Evolutionary conservation across 2,329 filamentous ascomycete genomes (phyloP).

Genomic region (Colletotrichum lentis): DNA sequence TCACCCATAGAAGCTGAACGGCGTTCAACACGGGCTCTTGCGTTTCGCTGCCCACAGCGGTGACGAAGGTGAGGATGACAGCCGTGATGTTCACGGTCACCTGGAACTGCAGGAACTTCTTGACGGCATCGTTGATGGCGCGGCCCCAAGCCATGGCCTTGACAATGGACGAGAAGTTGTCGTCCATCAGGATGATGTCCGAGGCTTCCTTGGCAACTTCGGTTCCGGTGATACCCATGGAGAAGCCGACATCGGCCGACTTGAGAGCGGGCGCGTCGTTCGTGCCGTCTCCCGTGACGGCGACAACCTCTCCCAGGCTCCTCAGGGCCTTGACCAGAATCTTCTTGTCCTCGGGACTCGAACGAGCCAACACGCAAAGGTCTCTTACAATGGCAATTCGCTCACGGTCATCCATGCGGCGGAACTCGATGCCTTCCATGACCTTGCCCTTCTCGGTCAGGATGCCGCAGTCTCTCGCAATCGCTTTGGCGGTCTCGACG

Average conservation of each 20-base stretch:
- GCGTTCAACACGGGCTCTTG: conserved; percentile 76
- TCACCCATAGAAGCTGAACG: conserved; percentile 85
- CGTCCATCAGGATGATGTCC: conserved; percentile 69
- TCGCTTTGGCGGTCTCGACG: conserved; percentile 60
- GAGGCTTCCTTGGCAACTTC: conserved; percentile 71
- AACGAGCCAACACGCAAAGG: conserved; percentile 70
- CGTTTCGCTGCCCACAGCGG: conserved; percentile 70
- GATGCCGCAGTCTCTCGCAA: conserved; percentile 61
- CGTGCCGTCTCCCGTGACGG: conserved; percentile 72
- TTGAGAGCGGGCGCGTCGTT: conserved; percentile 73
- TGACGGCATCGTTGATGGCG: conserved; percentile 69
- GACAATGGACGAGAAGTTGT: conserved; percentile 70
- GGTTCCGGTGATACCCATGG: conserved; percentile 73
- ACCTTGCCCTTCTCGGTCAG: conserved; percentile 66
- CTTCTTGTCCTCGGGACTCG: conserved; percentile 74
- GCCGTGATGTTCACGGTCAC: conserved; percentile 83
- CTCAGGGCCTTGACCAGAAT: conserved; percentile 71
- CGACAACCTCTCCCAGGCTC: conserved; percentile 71
- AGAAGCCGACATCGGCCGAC: conserved; percentile 73
- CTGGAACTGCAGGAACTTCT: conserved; percentile 72
- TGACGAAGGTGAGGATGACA: conserved; percentile 79
- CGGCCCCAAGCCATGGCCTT: conserved; percentile 69
- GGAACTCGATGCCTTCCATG: conserved; percentile 68
- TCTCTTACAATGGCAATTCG: conserved; percentile 58
- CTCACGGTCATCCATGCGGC: conserved; percentile 59